phyloP scores from a whole-genome alignment of 2,329 filamentous ascomycete species.

The Xylariaceae sp. region DNA sequence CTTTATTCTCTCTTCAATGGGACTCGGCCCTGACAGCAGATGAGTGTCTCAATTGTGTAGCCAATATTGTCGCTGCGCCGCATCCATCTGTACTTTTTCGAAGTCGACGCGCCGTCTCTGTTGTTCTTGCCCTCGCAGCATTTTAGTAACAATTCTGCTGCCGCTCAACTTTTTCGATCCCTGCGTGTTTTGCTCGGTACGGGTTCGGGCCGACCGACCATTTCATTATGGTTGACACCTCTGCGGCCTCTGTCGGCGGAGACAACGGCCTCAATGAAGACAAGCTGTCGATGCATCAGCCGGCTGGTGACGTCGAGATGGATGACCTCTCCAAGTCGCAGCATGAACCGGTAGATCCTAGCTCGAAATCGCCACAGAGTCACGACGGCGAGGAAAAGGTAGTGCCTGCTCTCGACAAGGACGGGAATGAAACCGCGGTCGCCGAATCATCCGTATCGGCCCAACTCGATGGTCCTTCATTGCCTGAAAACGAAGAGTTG shows the following conservation, averaged over 20 bases:
- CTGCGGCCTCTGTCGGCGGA: constrained; percentile 22
- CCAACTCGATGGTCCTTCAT: constrained; percentile 29
- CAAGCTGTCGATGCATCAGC: constrained; percentile 23
- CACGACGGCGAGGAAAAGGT: constrained; percentile 21
- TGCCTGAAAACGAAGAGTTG: constrained; percentile 30
- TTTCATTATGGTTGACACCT: constrained; percentile 26
- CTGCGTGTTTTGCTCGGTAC: constrained; percentile 18
- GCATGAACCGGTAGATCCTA: constrained; percentile 23
- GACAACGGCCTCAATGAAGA: constrained; percentile 26
- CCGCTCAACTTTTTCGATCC: constrained; percentile 5
- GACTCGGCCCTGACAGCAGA: constrained; percentile 8
- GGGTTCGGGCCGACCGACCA: constrained; percentile 10
- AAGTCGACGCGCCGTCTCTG: constrained; percentile 11
- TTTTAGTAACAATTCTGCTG: constrained; percentile 1
- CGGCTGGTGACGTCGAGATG: constrained; percentile 30
- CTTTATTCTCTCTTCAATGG: constrained; percentile 12
- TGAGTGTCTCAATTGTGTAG: constrained; percentile 22
- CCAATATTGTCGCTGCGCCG: constrained; percentile 18
- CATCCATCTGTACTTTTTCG: constrained; percentile 9
- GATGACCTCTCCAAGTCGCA: constrained; percentile 27
- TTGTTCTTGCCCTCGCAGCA: neutral
- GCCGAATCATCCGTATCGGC: constrained; percentile 27
- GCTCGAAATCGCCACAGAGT: constrained; percentile 17
- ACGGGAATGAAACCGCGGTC: constrained; percentile 21
- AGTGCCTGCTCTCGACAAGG: constrained; percentile 24